Conservation (phyloP, 2,329 filamentous ascomycete species). For the Myriosclerotinia scirpicola region DNA sequence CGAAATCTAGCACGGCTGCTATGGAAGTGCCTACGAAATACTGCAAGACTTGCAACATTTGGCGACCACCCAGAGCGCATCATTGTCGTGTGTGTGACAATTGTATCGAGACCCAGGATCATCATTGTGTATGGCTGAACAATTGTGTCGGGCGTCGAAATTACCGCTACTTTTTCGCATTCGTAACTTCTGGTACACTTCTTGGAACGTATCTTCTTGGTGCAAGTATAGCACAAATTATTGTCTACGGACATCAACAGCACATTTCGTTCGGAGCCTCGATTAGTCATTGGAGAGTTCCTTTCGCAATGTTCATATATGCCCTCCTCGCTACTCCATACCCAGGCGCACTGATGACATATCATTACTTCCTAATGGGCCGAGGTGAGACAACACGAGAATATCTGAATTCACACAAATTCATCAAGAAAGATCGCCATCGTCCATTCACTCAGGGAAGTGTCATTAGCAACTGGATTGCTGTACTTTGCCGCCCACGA, state of each 20-base stretch:
- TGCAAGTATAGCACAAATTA: slow-evolving; percentile 76
- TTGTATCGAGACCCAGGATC: slow-evolving; percentile 94
- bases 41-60: slow-evolving; percentile 96
- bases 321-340: slow-evolving; percentile 74
- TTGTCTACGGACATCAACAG: slow-evolving; percentile 67
- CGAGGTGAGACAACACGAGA: slow-evolving; percentile 94
- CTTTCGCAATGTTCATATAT: slow-evolving; percentile 88
- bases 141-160: slow-evolving; percentile 97
- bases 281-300: slow-evolving; percentile 70
- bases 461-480: slow-evolving; percentile 73
- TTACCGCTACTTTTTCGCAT: slow-evolving; percentile 96
- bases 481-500: slow-evolving; percentile 78
- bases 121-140: slow-evolving; percentile 98
- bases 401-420: slow-evolving; percentile 95
- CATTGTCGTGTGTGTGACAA: slow-evolving; percentile 97
- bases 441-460: slow-evolving; percentile 82
- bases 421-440: slow-evolving; percentile 86
- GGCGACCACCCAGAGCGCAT: slow-evolving; percentile 92
- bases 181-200: slow-evolving; percentile 77
- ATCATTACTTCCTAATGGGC: slow-evolving; percentile 88
- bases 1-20: slow-evolving; percentile 70
- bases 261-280: slow-evolving; percentile 66
- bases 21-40: slow-evolving; percentile 99
- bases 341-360: slow-evolving; percentile 77
- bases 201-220: slow-evolving; percentile 74